These are phyloP conservation scores for Carex kokanica DNA, from an alignment of 176 grass and related monocot genomes.

Conservation along the genomic window DNA sequence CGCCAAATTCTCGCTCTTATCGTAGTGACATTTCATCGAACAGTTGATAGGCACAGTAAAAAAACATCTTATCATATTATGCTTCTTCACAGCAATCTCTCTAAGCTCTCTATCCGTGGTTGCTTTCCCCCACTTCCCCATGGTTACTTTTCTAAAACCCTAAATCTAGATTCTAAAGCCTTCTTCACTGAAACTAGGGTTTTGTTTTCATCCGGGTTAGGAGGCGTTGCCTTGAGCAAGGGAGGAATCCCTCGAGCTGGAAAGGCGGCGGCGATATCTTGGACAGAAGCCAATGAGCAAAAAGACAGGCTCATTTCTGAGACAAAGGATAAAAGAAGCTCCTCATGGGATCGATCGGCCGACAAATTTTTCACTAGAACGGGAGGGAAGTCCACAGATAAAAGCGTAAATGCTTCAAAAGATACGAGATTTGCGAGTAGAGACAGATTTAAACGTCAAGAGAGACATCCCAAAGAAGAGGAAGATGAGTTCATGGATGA, in stretches of 20 bases:
- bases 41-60: constrained; percentile 24
- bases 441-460: constrained; percentile 15
- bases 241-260: constrained; percentile 1
- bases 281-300: constrained; percentile 30
- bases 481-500: constrained; percentile 31
- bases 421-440: constrained; percentile 17
- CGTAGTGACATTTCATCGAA: constrained; percentile 42
- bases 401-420: background rate
- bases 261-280: constrained; percentile 45
- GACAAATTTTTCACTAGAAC: constrained; percentile 67
- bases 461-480: constrained; percentile 13
- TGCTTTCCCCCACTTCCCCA: constrained; percentile 25
- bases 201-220: constrained; percentile 45
- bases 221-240: constrained; percentile 11
- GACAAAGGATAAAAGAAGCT: constrained; percentile 35
- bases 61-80: constrained; percentile 20
- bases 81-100: constrained; percentile 60
- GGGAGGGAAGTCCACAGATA: constrained; percentile 18
- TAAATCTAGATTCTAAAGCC: constrained; percentile 23
- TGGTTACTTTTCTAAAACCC: constrained; percentile 42
- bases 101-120: constrained; percentile 49
- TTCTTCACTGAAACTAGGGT: constrained; percentile 34
- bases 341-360: constrained; percentile 70
- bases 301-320: constrained; percentile 1
- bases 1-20: constrained; percentile 12